Evolutionary conservation across 2,329 filamentous ascomycete genomes (phyloP), one percentile per base, ranked within the genome.

Genomic region (Cryphonectria japonica): DNA sequence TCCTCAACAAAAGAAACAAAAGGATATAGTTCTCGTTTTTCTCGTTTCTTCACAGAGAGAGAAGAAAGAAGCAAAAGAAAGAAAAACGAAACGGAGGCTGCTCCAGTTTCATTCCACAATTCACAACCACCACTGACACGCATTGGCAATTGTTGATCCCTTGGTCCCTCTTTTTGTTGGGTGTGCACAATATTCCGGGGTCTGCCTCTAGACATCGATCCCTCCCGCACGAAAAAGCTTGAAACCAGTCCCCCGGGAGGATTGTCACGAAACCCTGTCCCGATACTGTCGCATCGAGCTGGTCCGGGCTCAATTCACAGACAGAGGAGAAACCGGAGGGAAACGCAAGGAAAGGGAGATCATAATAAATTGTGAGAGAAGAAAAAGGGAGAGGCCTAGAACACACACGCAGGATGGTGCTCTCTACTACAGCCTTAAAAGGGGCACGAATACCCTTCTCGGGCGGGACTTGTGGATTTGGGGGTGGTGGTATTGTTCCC

Each of bases 361-460:
- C 43, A 46, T 22, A 22, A 46, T 1, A 22, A 46, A 3, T 46
- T 46, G 16, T 46, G 43, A 46, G 41, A 16, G 16, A 46, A 19
- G 19, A 50, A n/a, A 50, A n/a, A 50, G 19, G 8, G 16, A 50
- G 5, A 50, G 43, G 43, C 43, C 43, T 46, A 46, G 16, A 22
- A 50, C 43, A 50, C 19, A n/a, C 32, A 54, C 19, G 16, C 43
- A 9, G 41, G 57, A 72, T 72, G 69, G 59, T 69, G 37, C 34
- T 69, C 54, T 69, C 69, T 34, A 59, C 39, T 34, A 50, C 59
- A 32, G 19, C 43, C 37, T 69, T 73, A 57, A 73, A 69, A 59
- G 62, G 71, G 70, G 69, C 67, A 52, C 65, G 66, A 34, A 54
- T 72, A 59, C 68, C 71, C 32, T 43, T 19, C 52, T 41, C 54